phyloP scores from a whole-genome alignment of 2,329 filamentous ascomycete genomes.

The Chalaropsis ovoidea region DNA sequence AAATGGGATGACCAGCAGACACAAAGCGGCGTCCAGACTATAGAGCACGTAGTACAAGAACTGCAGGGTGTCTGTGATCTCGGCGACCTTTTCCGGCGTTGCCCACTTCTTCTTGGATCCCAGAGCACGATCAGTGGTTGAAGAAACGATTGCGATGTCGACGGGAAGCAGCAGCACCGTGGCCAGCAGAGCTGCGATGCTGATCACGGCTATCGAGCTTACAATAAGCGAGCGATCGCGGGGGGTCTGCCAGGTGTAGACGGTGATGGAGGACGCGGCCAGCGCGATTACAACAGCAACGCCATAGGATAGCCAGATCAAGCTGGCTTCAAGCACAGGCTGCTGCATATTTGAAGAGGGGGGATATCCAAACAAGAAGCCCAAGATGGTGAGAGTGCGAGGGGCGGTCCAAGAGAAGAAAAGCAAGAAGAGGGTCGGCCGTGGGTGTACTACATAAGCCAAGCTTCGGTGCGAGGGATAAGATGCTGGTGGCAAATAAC shows the following conservation, averaged over 20 bases:
- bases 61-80: constrained; percentile 69
- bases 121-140: constrained; percentile 63
- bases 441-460: background rate
- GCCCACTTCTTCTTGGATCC: constrained; percentile 94
- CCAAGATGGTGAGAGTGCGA: background rate
- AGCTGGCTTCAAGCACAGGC: constrained; percentile 48
- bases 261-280: constrained; percentile 68
- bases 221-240: constrained; percentile 76
- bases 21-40: constrained; percentile 80
- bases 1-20: constrained; percentile 82
- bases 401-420: background rate
- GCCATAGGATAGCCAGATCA: constrained; percentile 93
- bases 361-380: background rate
- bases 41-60: constrained; percentile 90
- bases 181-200: constrained; percentile 75
- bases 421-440: background rate
- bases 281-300: constrained; percentile 69
- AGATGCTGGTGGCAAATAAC: constrained; percentile 5
- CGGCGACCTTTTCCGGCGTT: constrained; percentile 65
- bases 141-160: constrained; percentile 88
- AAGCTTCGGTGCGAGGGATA: constrained; percentile 1
- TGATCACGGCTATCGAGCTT: constrained; percentile 75
- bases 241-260: constrained; percentile 83
- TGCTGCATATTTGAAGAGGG: constrained; percentile 11
- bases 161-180: constrained; percentile 88